phyloP scores from a whole-genome alignment of 2,329 filamentous ascomycete species.

The Fusarium sp. region DNA sequence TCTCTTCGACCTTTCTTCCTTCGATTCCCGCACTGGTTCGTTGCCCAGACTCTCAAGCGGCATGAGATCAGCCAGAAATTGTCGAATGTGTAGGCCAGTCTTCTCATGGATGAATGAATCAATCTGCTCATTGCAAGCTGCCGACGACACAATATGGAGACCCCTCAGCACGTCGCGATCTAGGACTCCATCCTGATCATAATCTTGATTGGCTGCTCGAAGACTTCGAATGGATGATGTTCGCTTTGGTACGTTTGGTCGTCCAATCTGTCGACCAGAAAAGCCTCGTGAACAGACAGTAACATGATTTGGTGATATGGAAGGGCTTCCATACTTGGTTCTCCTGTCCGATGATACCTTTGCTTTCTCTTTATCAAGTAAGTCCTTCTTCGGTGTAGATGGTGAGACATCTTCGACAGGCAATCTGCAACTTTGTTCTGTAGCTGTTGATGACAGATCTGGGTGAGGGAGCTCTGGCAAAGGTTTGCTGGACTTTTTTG shows the following conservation, averaged over 20 bases:
- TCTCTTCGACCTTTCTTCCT: conserved; percentile 39
- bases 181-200: conserved; percentile 51
- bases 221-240: conserved; percentile 46
- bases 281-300: conserved; percentile 42
- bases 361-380: not conserved
- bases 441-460: not conserved
- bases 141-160: conserved; percentile 62
- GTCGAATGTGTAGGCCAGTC: conserved; percentile 62
- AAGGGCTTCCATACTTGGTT: not conserved
- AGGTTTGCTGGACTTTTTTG: not conserved
- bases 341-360: not conserved
- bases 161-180: conserved; percentile 63
- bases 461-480: conserved; percentile 12
- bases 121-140: conserved; percentile 63
- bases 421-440: conserved; percentile 6
- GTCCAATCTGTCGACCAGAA: conserved; percentile 35
- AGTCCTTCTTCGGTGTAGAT: not conserved
- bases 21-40: conserved; percentile 36
- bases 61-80: conserved; percentile 63
- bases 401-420: not conserved
- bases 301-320: conserved; percentile 30
- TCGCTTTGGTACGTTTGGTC: conserved; percentile 48
- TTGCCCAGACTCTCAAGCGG: conserved; percentile 57
- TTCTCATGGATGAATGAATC: conserved; percentile 60
- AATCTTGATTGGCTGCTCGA: conserved; percentile 36